Percentiles rank a stretch among this genome's conserved stretches.
These are phyloP conservation scores for Hortiboletus flavorubellus DNA, from an alignment of 768 basidiomycete genomes.

Conservation along the genomic window DNA sequence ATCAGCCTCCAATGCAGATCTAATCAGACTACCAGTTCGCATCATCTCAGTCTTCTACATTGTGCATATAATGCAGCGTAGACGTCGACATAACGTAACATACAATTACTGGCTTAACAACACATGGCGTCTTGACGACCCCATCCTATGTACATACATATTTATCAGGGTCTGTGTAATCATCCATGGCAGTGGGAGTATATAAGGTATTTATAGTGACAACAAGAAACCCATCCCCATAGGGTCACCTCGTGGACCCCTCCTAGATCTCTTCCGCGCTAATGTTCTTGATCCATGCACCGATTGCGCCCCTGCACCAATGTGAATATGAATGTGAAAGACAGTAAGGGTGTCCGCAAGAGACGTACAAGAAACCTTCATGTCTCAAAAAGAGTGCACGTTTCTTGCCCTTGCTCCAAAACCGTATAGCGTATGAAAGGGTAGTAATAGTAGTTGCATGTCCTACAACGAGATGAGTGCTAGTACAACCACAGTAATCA, in stretches of 20 bases:
- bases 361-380: slow-evolving; percentile 91
- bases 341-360: not conserved
- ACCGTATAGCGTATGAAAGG: slow-evolving; percentile 96
- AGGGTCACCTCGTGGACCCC: slow-evolving; percentile 29
- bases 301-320: slow-evolving; percentile 74
- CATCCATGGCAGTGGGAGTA: slow-evolving; percentile 20
- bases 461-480: slow-evolving; percentile 45
- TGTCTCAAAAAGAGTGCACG: slow-evolving; percentile 95
- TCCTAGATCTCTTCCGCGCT: slow-evolving; percentile 40
- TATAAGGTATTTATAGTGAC: slow-evolving; percentile 24
- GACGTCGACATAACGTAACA: slow-evolving; percentile 19
- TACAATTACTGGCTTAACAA: slow-evolving; percentile 11
- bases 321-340: not conserved
- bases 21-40: not conserved
- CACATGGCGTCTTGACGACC: slow-evolving; percentile 8
- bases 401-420: slow-evolving; percentile 98
- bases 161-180: slow-evolving; percentile 4
- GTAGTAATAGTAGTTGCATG: slow-evolving; percentile 97
- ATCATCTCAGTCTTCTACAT: not conserved
- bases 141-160: slow-evolving; percentile 8
- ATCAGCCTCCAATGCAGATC: slow-evolving; percentile 1
- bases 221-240: slow-evolving; percentile 19
- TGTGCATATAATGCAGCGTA: slow-evolving; percentile 4
- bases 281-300: slow-evolving; percentile 98
- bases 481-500: not conserved